Percentiles rank a stretch among this genome's conserved stretches.
Evolutionary conservation across 1,284 basidiomycete genomes (phyloP).

Genomic region (Coniophora puteana): DNA sequence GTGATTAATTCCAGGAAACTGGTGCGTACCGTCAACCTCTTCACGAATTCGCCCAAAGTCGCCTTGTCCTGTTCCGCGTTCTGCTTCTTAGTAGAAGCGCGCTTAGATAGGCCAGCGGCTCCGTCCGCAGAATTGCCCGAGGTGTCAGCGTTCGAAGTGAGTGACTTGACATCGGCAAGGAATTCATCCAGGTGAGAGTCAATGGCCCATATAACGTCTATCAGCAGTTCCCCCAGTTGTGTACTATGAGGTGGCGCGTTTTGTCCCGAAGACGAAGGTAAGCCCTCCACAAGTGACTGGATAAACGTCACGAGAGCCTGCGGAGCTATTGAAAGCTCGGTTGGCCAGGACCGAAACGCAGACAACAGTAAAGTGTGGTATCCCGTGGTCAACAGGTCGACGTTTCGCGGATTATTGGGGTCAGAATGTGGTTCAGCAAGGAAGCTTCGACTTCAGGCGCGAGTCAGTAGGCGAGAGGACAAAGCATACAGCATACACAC

Average conservation of each 20-base stretch:
- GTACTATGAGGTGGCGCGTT: conserved; percentile 31
- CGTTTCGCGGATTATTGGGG: conserved; percentile 44
- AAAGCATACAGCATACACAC: conserved; percentile 33
- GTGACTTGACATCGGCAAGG: conserved; percentile 49
- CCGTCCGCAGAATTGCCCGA: conserved; percentile 17
- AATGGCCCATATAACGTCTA: conserved; percentile 77
- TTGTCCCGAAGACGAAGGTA: conserved; percentile 67
- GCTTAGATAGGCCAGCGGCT: conserved; percentile 10
- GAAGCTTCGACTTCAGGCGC: conserved; percentile 47
- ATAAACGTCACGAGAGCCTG: conserved; percentile 57
- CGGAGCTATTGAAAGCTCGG: conserved; percentile 40
- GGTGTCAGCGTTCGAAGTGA: conserved; percentile 26
- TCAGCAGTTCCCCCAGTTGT: conserved; percentile 60
- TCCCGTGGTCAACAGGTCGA: conserved; percentile 54
- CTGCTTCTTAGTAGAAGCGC: conserved; percentile 43
- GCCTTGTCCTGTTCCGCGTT: conserved; percentile 60
- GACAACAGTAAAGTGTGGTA: conserved; percentile 65
- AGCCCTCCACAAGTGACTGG: conserved; percentile 50
- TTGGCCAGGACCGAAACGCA: conserved; percentile 53
- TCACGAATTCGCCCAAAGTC: conserved; percentile 54
- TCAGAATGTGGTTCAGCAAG: conserved; percentile 55
- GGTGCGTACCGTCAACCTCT: conserved; percentile 59
- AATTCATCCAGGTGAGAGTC: conserved; percentile 74
- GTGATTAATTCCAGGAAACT: neutral
- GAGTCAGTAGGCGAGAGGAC: conserved; percentile 10